Percentiles rank a stretch among this genome's conserved stretches.
Conservation (phyloP, 805 yeast species). For the Yamadazyma philogaea region DNA sequence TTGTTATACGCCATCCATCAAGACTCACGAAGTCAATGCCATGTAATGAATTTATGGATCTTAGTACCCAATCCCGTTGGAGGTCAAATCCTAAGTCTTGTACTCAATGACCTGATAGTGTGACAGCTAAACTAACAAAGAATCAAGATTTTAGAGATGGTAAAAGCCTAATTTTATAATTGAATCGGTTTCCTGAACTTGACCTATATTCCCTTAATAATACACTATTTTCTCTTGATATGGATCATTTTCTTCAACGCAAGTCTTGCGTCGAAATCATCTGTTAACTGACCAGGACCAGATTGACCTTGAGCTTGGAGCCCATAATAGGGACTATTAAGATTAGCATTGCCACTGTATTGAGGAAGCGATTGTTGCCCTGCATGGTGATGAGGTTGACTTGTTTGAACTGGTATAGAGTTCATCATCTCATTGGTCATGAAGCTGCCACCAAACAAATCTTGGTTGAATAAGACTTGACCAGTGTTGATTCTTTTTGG, state of each 20-base stretch:
- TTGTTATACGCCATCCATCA: too few species aligned
- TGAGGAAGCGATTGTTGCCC: background rate
- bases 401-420: background rate
- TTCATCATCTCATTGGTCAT: background rate
- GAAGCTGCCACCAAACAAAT: conserved; percentile 18
- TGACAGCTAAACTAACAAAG: too few species aligned
- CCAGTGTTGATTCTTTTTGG: conserved; percentile 22
- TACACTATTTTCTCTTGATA: conserved; percentile 23
- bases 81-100: too few species aligned
- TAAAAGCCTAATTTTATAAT: too few species aligned
- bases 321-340: conserved; percentile 1
- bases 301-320: background rate
- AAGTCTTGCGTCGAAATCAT: conserved; percentile 36
- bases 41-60: too few species aligned
- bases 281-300: conserved; percentile 12
- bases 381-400: background rate
- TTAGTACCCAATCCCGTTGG: too few species aligned
- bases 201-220: background rate
- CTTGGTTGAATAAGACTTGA: conserved; percentile 23
- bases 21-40: too few species aligned
- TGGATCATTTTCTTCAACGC: conserved; percentile 37
- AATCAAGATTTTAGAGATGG: too few species aligned
- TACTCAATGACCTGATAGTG: too few species aligned
- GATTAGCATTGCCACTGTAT: background rate
- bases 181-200: background rate